These are phyloP conservation scores for Podila verticillata DNA, from an alignment of 192 early-diverging fungal genomes.

Conservation along the genomic window DNA sequence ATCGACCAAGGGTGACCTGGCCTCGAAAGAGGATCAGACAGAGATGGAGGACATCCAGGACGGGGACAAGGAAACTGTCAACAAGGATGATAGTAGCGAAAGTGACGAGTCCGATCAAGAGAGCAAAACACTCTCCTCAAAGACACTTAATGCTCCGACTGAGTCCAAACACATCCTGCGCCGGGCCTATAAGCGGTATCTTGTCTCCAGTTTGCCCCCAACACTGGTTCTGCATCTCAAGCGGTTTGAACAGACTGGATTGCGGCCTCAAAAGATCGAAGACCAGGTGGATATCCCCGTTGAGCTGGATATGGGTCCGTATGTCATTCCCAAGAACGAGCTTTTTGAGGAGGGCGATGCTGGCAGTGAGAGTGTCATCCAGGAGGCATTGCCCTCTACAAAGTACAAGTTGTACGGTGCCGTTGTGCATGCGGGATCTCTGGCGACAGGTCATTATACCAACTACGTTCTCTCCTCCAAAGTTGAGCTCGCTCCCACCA, in stretches of 20 bases:
- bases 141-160: background rate
- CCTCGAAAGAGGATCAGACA: background rate
- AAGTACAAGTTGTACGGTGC: slow-evolving; percentile 55
- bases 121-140: background rate
- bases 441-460: slow-evolving; percentile 55
- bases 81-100: background rate
- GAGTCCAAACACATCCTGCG: slow-evolving; percentile 32
- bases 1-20: background rate
- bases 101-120: background rate
- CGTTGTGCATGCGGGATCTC: slow-evolving; percentile 53
- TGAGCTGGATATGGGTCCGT: slow-evolving; percentile 46
- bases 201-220: slow-evolving; percentile 46
- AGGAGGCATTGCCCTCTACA: slow-evolving; percentile 1
- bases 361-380: background rate
- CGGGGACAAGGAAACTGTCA: background rate
- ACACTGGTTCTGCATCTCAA: slow-evolving; percentile 55
- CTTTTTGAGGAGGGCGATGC: slow-evolving; percentile 14
- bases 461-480: slow-evolving; percentile 50
- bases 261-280: slow-evolving; percentile 43
- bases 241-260: slow-evolving; percentile 50
- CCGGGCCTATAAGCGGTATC: slow-evolving; percentile 51
- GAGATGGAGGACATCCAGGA: slow-evolving; percentile 8
- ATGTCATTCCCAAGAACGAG: slow-evolving; percentile 37
- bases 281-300: slow-evolving; percentile 49
- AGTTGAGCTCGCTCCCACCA: slow-evolving; percentile 16